Evolutionary conservation across 2,329 filamentous ascomycete genomes (phyloP).

Genomic region (Aciculosporium take): DNA sequence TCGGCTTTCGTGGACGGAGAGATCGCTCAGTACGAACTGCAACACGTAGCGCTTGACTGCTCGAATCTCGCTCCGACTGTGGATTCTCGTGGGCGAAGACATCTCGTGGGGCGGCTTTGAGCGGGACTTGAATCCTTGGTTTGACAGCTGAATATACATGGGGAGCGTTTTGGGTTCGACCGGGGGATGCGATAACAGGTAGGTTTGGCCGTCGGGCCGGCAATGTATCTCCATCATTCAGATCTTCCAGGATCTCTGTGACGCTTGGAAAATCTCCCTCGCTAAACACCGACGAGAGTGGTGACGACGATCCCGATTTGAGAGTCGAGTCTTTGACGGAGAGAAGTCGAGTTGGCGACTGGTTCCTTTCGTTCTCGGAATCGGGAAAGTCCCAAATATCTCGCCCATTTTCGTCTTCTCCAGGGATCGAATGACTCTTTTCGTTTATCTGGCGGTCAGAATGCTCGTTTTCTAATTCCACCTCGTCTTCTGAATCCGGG

Average conservation of each 20-base stretch:
- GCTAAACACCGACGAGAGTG: conserved; percentile 19
- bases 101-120: not conserved
- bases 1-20: conserved; percentile 44
- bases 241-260: not conserved
- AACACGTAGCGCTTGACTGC: conserved; percentile 12
- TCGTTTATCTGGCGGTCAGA: not conserved
- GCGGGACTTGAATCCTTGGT: not conserved
- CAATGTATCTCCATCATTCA: not conserved
- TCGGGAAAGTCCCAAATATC: conserved; percentile 24
- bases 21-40: conserved; percentile 29
- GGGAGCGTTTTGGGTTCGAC: not conserved
- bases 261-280: conserved; percentile 11
- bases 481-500: conserved; percentile 37
- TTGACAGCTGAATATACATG: not conserved
- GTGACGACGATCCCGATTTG: conserved; percentile 17
- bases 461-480: conserved; percentile 25
- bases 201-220: not conserved
- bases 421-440: not conserved
- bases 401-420: not conserved
- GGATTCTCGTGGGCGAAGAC: not conserved
- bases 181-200: not conserved
- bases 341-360: not conserved
- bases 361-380: conserved; percentile 15
- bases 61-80: not conserved
- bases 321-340: conserved; percentile 1